phyloP scores from a whole-genome alignment of 805 yeast genomes.

The Candida michaelii region DNA sequence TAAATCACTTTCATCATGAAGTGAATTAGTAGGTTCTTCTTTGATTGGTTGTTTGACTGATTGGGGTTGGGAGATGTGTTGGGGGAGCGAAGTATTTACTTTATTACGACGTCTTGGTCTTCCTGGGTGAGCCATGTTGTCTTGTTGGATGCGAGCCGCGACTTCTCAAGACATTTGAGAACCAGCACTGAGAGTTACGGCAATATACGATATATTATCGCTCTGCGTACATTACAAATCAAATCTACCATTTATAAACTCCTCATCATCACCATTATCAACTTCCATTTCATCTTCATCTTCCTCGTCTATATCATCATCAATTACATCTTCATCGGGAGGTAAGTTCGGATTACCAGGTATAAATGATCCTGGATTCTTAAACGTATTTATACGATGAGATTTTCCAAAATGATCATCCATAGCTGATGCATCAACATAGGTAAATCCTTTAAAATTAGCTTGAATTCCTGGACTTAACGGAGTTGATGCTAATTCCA shows the following conservation, averaged over 20 bases:
- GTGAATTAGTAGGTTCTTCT: constrained; percentile 23
- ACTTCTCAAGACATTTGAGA: no score
- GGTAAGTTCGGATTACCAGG: constrained; percentile 80
- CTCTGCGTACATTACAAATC: constrained; percentile 50
- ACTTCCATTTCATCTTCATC: constrained; percentile 43
- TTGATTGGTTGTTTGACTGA: constrained; percentile 9
- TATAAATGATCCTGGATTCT: constrained; percentile 65
- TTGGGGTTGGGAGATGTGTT: constrained; percentile 8
- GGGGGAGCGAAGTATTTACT: constrained; percentile 5
- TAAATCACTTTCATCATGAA: constrained; percentile 60
- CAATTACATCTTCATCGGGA: constrained; percentile 81
- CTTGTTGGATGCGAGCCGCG: not conserved
- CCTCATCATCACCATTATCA: constrained; percentile 66
- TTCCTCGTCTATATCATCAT: constrained; percentile 50
- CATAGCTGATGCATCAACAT: constrained; percentile 89
- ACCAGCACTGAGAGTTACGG: no score
- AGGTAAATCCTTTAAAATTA: constrained; percentile 94
- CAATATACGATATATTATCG: no score
- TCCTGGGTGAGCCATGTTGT: constrained; percentile 21
- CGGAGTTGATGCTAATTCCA: constrained; percentile 72
- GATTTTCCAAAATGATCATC: constrained; percentile 71
- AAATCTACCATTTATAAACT: constrained; percentile 86
- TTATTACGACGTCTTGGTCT: constrained; percentile 30
- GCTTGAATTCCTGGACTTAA: constrained; percentile 94
- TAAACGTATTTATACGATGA: constrained; percentile 38